Percentiles rank a stretch among this genome's conserved stretches.
These are phyloP conservation scores for Fusarium sp. DNA, from an alignment of 2,329 filamentous ascomycete genomes.

Conservation along the genomic window DNA sequence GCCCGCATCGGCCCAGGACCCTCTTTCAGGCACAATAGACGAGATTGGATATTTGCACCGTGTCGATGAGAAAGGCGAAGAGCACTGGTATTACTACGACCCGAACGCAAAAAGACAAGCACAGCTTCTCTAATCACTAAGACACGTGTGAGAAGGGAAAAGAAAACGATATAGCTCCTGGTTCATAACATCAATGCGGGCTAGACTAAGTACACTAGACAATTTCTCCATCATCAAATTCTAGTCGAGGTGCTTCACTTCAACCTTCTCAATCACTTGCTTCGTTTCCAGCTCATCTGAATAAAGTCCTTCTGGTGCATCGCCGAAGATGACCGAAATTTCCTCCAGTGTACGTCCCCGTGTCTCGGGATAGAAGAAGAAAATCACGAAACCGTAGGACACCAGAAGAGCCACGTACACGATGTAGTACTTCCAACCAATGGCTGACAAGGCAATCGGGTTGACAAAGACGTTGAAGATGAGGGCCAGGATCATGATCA, in stretches of 20 bases:
- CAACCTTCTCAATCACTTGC: conserved; percentile 5
- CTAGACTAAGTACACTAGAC: not conserved
- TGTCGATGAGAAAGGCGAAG: not conserved
- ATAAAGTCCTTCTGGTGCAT: conserved; percentile 10
- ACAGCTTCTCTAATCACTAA: accelerated
- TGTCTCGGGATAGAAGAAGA: conserved; percentile 15
- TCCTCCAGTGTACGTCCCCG: conserved; percentile 8
- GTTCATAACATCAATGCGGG: not conserved
- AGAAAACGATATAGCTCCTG: accelerated
- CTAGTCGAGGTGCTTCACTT: conserved; percentile 15
- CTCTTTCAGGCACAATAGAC: accelerated
- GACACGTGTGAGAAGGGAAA: not conserved
- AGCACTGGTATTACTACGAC: accelerated
- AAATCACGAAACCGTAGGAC: conserved; percentile 6
- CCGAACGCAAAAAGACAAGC: not conserved
- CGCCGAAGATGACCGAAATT: conserved; percentile 8
- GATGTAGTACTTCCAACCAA: conserved; percentile 17
- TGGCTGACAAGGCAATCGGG: not conserved
- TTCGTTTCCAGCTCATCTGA: conserved; percentile 1
- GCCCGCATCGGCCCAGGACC: accelerated
- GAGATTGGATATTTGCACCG: not conserved
- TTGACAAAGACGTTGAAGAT: conserved; percentile 21
- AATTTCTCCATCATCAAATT: not conserved
- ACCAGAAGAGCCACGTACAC: conserved; percentile 11
- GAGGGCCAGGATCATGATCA: conserved; percentile 10